A percentile compares a stretch with the other conserved stretches of the same genome.
Conservation (phyloP, 768 basidiomycete genomes). For the Auricularia sp. region DNA sequence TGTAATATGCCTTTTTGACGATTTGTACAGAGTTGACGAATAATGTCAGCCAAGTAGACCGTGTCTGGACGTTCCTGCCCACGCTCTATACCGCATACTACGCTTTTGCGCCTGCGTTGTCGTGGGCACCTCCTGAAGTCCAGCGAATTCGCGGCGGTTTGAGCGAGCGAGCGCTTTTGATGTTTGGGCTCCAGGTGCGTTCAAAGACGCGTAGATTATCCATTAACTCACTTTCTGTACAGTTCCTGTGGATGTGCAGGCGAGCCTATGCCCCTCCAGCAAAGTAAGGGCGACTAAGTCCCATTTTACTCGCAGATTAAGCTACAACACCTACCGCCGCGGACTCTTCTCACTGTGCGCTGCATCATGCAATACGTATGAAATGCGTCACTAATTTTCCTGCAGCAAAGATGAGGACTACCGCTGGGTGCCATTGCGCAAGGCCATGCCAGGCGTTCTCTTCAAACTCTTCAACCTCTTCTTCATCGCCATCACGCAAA, state of each 20-base stretch:
- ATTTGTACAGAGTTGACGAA: constrained; percentile 34
- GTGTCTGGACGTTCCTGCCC: constrained; percentile 68
- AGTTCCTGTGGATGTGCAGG: constrained; percentile 55
- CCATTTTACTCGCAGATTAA: constrained; percentile 33
- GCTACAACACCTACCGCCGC: constrained; percentile 75
- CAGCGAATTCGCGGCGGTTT: constrained; percentile 44
- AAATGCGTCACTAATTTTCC: constrained; percentile 1
- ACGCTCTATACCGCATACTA: constrained; percentile 75
- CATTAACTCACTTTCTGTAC: constrained; percentile 4
- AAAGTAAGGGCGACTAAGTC: constrained; percentile 17
- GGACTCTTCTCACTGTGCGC: constrained; percentile 64
- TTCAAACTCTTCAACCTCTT: constrained; percentile 57
- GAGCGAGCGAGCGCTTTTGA: constrained; percentile 49
- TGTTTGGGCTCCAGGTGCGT: constrained; percentile 56
- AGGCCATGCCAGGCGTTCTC: constrained; percentile 39
- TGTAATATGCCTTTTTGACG: neutral
- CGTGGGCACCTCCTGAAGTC: constrained; percentile 23
- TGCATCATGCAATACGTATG: neutral
- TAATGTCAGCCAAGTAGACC: constrained; percentile 84
- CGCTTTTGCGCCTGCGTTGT: constrained; percentile 61
- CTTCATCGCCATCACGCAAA: constrained; percentile 72
- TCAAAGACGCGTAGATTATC: too few relatives aligned
- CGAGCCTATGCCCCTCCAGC: constrained; percentile 10
- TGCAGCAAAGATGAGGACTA: constrained; percentile 79
- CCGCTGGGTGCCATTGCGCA: constrained; percentile 74